Evolutionary conservation across 495 filamentous ascomycete genomes (phyloP), one percentile per base, ranked within the genome.

Genomic region (Hypoxylon lienhwacheense): DNA sequence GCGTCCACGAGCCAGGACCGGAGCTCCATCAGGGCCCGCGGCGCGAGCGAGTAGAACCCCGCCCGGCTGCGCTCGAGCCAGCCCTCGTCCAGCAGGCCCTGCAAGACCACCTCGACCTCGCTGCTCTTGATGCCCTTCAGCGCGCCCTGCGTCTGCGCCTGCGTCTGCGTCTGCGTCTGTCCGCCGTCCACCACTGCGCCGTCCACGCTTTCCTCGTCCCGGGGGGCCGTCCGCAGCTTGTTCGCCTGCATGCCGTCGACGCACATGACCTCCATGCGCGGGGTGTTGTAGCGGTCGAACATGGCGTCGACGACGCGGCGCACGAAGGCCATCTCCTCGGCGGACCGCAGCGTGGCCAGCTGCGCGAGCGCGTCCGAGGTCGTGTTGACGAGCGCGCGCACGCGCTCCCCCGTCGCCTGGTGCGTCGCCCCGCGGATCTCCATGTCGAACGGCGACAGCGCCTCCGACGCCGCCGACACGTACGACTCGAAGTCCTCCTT

Each of bases 281-380:
- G 72, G 0, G 85, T 90, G 60, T 97, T 97, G 66, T 90, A 81
- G 3, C 78, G 85, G 36, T 91, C 88, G 65, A 97, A 97, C 85
- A 98, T 96, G 55, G 80, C 84, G 68, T 97, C 92, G 0, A 98
- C 82, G 11, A 97, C 66, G 1, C 93, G 75, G 72, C 95, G 90
- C 47, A 97, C 77, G 68, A 87, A 98, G 7, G 88, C 81, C 26
- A 97, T 90, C 72, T 97, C 91, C 50, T 97, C 95, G 14, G 88
- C 71, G 0, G 82, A 75, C 66, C 85, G 84, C 0, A 78, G 81
- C 0, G 93, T 97, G n/a, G 90, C 89, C 17, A 96, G 76, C 66
- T 96, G 91, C 1, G 88, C 93, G 7, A 90, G 64, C 0, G 85
- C 73, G 68, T 97, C 93, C 52, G 84, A 88, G 16, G 85, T 87